phyloP scores from a whole-genome alignment of 2,329 filamentous ascomycete species.

The Epichloe sp. region DNA sequence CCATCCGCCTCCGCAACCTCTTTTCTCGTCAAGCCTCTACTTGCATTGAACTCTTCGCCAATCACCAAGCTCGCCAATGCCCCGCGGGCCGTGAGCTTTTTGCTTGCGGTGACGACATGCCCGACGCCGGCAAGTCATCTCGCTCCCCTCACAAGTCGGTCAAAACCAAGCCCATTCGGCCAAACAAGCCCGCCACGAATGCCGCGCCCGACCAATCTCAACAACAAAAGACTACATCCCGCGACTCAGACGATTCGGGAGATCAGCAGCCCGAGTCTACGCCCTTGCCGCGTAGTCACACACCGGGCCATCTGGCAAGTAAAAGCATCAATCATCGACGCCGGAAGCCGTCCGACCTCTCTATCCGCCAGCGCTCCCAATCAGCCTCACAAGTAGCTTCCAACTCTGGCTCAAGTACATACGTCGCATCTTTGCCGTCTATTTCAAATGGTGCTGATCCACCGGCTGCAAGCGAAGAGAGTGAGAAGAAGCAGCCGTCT shows the following conservation, averaged over 20 bases:
- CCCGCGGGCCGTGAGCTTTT: slow-evolving; percentile 17
- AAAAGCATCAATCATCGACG: slow-evolving; percentile 39
- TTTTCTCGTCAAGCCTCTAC: neutral
- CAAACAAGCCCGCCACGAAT: neutral
- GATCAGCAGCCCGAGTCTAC: slow-evolving; percentile 23
- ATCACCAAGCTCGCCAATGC: neutral
- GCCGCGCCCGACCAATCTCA: slow-evolving; percentile 10
- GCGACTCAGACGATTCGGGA: slow-evolving; percentile 20
- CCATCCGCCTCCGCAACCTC: neutral
- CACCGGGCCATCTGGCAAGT: slow-evolving; percentile 46
- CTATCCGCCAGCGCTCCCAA: slow-evolving; percentile 41
- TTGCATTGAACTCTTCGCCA: neutral
- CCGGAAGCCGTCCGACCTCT: slow-evolving; percentile 37
- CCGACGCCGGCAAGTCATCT: slow-evolving; percentile 25
- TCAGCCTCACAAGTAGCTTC: slow-evolving; percentile 28
- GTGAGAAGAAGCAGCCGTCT: slow-evolving; percentile 16
- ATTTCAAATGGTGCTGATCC: slow-evolving; percentile 13
- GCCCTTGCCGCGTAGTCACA: slow-evolving; percentile 42
- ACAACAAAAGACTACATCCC: slow-evolving; percentile 4
- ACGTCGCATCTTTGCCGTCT: slow-evolving; percentile 11
- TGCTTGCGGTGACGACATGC: slow-evolving; percentile 23
- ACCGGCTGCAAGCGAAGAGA: slow-evolving; percentile 15
- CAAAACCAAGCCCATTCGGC: slow-evolving; percentile 19
- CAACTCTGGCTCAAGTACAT: slow-evolving; percentile 15
- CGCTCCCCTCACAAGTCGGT: slow-evolving; percentile 12